Evolutionary conservation across 2,329 filamentous ascomycete species (phyloP), one percentile per base, ranked within the genome.

Genomic region (Dactylellina haptotyla): DNA sequence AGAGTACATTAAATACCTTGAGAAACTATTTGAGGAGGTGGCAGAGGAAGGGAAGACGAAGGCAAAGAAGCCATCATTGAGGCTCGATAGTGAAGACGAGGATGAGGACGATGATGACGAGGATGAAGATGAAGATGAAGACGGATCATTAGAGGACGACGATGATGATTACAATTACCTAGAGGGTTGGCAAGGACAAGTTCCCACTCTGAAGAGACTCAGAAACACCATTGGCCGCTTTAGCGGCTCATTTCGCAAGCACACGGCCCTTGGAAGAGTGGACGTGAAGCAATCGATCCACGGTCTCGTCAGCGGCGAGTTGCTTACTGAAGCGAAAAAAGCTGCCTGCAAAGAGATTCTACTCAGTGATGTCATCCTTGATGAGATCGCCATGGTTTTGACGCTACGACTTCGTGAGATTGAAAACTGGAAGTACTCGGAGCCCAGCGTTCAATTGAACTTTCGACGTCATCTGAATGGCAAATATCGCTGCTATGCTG

Each of bases 401-500:
- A 75, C 62, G 9, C 43, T 69, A 9, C 32, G 64, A 4, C 63
- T 75, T 10, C 51, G 70, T n/a, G 63, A 75, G 20, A 77, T 87
- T 1, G 81, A 84, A 18, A 83, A 79, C 23, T 88, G 86, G 86
- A 77, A 80, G 10, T 88, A 86, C 85, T 51, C 63, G 5, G 77
- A 79, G 1, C 79, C 78, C 10, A 82, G 81, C 2, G 81, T 86
- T 5, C 80, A 82, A 0, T 76, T 87, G 1, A 81, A 85, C 48
- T 83, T 84, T 81, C 82, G 85, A 34, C 82, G 84, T 5, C 84
- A 86, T 57, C 77, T 87, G 34, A 87, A 86, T 75, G 85, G 85
- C 2, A 85, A 85, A 70, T 88, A 88, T 77, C 82, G 86, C 1
- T 84, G 87, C 25, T 87, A 83, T 76, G 86, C 87, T 81, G 85